These are phyloP conservation scores for Colletotrichum nymphaeae DNA, from an alignment of 2,329 filamentous ascomycete species.

Conservation along the genomic window DNA sequence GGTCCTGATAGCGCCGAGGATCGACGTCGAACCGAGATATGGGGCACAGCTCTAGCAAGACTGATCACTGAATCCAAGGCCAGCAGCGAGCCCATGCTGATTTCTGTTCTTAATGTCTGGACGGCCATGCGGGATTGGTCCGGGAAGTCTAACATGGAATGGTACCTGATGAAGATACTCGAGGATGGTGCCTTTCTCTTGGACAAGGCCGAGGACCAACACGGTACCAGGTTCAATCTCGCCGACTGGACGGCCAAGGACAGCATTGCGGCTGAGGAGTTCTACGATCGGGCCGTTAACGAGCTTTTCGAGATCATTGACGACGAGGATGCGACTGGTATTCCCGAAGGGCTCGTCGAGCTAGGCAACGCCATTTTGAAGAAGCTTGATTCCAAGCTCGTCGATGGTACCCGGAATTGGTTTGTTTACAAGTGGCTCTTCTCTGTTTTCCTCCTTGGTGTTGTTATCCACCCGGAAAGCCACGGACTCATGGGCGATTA, in stretches of 20 bases:
- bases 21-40: slow-evolving; percentile 81
- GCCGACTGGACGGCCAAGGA: slow-evolving; percentile 82
- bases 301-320: slow-evolving; percentile 88
- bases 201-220: slow-evolving; percentile 84
- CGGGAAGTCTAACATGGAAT: slow-evolving; percentile 88
- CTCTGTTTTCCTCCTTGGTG: slow-evolving; percentile 84
- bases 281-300: slow-evolving; percentile 85
- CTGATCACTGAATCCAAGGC: slow-evolving; percentile 82
- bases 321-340: slow-evolving; percentile 84
- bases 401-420: slow-evolving; percentile 82
- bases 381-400: slow-evolving; percentile 78
- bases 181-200: slow-evolving; percentile 93
- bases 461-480: slow-evolving; percentile 89
- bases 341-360: slow-evolving; percentile 86
- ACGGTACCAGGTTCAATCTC: slow-evolving; percentile 76
- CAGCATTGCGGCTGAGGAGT: slow-evolving; percentile 85
- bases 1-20: slow-evolving; percentile 86
- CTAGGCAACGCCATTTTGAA: slow-evolving; percentile 86
- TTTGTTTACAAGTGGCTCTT: slow-evolving; percentile 94
- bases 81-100: slow-evolving; percentile 82
- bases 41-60: slow-evolving; percentile 88
- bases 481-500: slow-evolving; percentile 85
- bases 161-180: slow-evolving; percentile 93
- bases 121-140: slow-evolving; percentile 89
- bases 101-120: slow-evolving; percentile 89